These are phyloP conservation scores for Phytophthora nicotianae DNA, from an alignment of 352 stramenopile genomes.

Conservation along the genomic window DNA sequence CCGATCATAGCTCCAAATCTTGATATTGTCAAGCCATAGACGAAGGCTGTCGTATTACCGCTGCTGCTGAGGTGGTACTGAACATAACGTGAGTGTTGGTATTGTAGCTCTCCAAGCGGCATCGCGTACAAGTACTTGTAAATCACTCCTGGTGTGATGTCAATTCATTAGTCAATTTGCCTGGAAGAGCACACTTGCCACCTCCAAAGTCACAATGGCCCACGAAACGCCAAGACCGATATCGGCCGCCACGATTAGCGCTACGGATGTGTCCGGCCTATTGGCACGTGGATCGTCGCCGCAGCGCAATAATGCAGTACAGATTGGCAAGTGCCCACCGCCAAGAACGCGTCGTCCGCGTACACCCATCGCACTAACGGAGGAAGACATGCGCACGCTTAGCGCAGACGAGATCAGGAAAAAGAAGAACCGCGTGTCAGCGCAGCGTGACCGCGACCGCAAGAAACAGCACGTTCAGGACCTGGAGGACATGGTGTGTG, in stretches of 20 bases:
- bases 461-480: conserved; percentile 64
- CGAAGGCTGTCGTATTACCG: conserved; percentile 1
- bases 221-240: conserved; percentile 25
- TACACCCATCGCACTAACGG: conserved; percentile 52
- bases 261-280: conserved; percentile 35
- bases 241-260: conserved; percentile 29
- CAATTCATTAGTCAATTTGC: conserved; percentile 31
- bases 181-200: conserved; percentile 10
- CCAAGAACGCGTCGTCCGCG: conserved; percentile 43
- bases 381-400: conserved; percentile 47
- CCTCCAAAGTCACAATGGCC: conserved; percentile 17
- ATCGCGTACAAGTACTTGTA: conserved; percentile 4
- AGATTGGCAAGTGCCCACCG: conserved; percentile 35
- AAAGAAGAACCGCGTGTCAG: conserved; percentile 73
- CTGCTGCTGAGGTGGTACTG: conserved; percentile 5
- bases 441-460: conserved; percentile 58
- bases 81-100: conserved; percentile 34
- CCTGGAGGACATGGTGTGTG: conserved; percentile 59
- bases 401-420: conserved; percentile 58
- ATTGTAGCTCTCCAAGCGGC: background rate
- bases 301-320: conserved; percentile 24
- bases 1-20: conserved; percentile 28
- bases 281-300: conserved; percentile 30
- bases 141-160: conserved; percentile 6
- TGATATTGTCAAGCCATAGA: conserved; percentile 28